Conservation (phyloP, 208 protist species). For the Balamuthia mandrillaris region DNA sequence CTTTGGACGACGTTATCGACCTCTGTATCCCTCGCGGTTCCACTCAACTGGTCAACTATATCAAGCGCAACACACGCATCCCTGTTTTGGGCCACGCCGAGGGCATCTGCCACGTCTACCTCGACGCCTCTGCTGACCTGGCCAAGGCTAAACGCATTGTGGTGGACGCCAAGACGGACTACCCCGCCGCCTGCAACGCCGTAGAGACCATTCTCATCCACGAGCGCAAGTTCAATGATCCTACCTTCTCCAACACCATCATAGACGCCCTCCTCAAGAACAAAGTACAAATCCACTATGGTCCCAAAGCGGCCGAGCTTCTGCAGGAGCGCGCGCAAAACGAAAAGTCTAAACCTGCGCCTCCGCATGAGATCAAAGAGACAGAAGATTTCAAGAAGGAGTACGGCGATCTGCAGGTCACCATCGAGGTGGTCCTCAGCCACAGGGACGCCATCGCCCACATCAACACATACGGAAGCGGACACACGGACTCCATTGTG, state of each 20-base stretch:
- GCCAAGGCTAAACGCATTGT: constrained; percentile 67
- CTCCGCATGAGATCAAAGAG: background rate
- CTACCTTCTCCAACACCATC: constrained; percentile 53
- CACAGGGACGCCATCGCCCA: constrained; percentile 77
- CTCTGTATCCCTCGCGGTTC: constrained; percentile 87
- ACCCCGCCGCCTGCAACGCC: constrained; percentile 90
- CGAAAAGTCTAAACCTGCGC: background rate
- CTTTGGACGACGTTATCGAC: constrained; percentile 80
- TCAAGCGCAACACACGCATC: constrained; percentile 81
- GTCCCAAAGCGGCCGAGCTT: constrained; percentile 52
- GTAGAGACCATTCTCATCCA: constrained; percentile 87
- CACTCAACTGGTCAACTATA: constrained; percentile 81
- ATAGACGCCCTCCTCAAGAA: constrained; percentile 56
- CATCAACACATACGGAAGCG: constrained; percentile 80
- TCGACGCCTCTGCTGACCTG: constrained; percentile 78
- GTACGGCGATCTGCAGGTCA: constrained; percentile 3
- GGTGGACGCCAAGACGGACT: constrained; percentile 86
- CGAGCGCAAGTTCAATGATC: constrained; percentile 39
- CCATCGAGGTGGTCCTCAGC: constrained; percentile 51
- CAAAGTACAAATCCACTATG: constrained; percentile 69
- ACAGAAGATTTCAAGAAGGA: background rate
- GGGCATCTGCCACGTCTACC: constrained; percentile 89
- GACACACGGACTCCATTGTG: constrained; percentile 86
- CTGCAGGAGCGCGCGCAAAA: background rate
- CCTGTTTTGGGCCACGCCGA: constrained; percentile 89